A percentile compares a stretch with the other conserved stretches of the same genome.
These are phyloP conservation scores for Ogataea populi-albae DNA, from an alignment of 805 yeast species.

Conservation along the genomic window DNA sequence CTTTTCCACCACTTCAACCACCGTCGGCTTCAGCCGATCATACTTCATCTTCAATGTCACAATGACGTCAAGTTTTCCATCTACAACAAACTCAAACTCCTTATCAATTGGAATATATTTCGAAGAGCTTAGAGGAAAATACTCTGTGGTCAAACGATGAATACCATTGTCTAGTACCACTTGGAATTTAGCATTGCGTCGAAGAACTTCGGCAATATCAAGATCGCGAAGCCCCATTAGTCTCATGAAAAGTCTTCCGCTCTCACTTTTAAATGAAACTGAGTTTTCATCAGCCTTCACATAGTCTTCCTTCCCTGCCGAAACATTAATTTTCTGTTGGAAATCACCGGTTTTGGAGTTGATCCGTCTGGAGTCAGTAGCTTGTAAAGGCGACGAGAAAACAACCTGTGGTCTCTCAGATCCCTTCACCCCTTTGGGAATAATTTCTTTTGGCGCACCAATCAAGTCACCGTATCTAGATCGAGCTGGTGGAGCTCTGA, in stretches of 20 bases:
- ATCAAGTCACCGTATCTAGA: slow-evolving; percentile 22
- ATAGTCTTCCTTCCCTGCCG: no score
- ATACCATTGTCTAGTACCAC: slow-evolving; percentile 75
- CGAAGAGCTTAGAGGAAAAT: slow-evolving; percentile 32
- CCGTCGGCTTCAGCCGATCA: slow-evolving; percentile 45
- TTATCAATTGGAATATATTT: slow-evolving; percentile 46
- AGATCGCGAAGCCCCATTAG: slow-evolving; percentile 46
- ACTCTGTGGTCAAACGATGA: slow-evolving; percentile 65
- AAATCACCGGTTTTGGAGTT: slow-evolving; percentile 1
- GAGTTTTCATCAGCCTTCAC: background rate
- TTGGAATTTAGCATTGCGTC: slow-evolving; percentile 47
- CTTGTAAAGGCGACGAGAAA: background rate
- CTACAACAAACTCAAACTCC: slow-evolving; percentile 76
- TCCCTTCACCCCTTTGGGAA: slow-evolving; percentile 15
- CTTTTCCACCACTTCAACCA: slow-evolving; percentile 60
- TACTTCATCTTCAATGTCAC: slow-evolving; percentile 71
- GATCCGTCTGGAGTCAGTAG: background rate
- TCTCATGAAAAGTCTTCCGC: slow-evolving; percentile 54
- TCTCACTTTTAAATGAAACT: slow-evolving; percentile 22
- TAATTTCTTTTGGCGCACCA: background rate
- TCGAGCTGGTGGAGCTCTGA: background rate
- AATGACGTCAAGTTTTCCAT: slow-evolving; percentile 57
- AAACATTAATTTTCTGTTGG: background rate
- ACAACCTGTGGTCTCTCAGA: no score
- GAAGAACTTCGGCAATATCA: slow-evolving; percentile 43